Evolutionary conservation across 805 yeast genomes (phyloP).

Genomic region (Candida yuanshanica): DNA sequence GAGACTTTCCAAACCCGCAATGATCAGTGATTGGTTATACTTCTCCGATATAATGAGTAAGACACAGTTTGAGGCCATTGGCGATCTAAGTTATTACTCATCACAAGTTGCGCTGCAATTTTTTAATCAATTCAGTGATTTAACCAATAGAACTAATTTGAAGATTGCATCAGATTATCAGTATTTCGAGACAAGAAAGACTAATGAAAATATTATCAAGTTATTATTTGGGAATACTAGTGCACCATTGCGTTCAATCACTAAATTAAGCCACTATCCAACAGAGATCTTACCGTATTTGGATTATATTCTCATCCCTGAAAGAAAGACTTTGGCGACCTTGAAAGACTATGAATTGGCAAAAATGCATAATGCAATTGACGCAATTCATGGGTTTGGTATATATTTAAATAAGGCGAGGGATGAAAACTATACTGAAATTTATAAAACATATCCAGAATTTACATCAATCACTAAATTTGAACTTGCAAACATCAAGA

Average conservation of each 20-base stretch:
- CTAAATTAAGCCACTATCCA: conserved; percentile 12
- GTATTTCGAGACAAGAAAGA: conserved; percentile 17
- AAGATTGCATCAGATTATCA: conserved; percentile 27
- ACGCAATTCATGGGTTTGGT: conserved; percentile 33
- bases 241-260: conserved; percentile 10
- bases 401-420: conserved; percentile 32
- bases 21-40: conserved; percentile 68
- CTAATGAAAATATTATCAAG: conserved; percentile 10
- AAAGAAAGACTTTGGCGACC: conserved; percentile 20
- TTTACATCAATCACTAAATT: conserved; percentile 17
- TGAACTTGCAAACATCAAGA: conserved; percentile 13
- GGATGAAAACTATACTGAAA: conserved; percentile 27
- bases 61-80: conserved; percentile 36
- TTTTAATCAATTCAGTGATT: conserved; percentile 60
- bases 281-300: conserved; percentile 32
- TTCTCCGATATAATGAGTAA: conserved; percentile 58
- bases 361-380: conserved; percentile 32
- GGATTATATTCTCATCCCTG: conserved; percentile 26
- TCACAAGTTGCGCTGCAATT: conserved; percentile 55
- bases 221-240: conserved; percentile 8
- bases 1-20: conserved; percentile 50
- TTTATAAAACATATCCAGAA: conserved; percentile 21
- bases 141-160: conserved; percentile 34
- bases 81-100: conserved; percentile 48
- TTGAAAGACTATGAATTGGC: conserved; percentile 16